Base-by-base conservation (phyloP, 306 rosid species). In the Sesbania bispinosa region DNA sequence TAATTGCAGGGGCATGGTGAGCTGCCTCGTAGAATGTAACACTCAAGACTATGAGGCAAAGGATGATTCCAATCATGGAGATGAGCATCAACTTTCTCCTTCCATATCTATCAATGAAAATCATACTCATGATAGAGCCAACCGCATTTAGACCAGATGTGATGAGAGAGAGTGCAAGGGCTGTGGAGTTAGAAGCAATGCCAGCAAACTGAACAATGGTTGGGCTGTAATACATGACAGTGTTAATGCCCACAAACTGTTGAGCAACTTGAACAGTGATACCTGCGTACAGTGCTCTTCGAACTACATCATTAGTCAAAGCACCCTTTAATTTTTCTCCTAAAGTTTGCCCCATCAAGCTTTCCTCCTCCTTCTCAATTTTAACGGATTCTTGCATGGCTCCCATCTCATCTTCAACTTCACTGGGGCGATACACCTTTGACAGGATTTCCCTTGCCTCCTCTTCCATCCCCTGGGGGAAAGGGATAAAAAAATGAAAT, bases 181-280 rank as follows among this genome's bases (percentile, higher is more conserved):
- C 96, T 0, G 90, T 88, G 33, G 80, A 81, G 21, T 92, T 92
- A 1, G 92, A 86, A 32, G 98, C 95, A 54, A 81, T 84, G 10
- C 98, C 98, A 0, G 96, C 95, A 61, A 88, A 84, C 53, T 92
- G 98, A 75, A 92, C 86, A 14, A 92, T 89, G 26, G 87, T 89
- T 10, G 98, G 98, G 62, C 90, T 86, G 87, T 89, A 89, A 43
- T 92, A 92, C 96, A 92, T 86, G 78, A 92, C 89, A 0, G 96
- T 87, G 67, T 89, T 92, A 20, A 92, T 92, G 2, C 98, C 97
- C 2, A 87, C 92, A 55, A 92, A 83, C 47, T 92, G 98, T 80
- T 92, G 98, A 21, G 84, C 80, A 21, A 92, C 90, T 84, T 92
- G 96, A 32, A 81, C 90, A 0, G 83, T 47, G 9, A 92, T 14